phyloP scores from a whole-genome alignment of 75 land plant genomes.

The Selaginella tamariscina region DNA sequence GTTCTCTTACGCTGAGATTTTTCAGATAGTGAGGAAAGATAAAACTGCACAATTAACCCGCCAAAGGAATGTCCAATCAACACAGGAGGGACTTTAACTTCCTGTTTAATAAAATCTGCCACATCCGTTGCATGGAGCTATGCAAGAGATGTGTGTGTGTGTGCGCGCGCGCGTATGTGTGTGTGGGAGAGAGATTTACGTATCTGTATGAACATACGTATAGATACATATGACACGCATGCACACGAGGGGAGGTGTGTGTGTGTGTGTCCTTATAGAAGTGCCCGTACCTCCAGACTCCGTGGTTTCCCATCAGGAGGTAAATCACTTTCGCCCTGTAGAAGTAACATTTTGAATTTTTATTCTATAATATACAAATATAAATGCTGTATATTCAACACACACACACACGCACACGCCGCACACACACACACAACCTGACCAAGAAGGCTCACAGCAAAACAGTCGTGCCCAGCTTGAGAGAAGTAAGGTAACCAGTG shows the following conservation, averaged over 20 bases:
- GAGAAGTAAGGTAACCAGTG: constrained; percentile 78
- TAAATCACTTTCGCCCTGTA: constrained; percentile 72
- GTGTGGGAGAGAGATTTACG: constrained; percentile 8
- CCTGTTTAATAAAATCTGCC: constrained; percentile 65
- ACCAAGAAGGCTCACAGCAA: constrained; percentile 64
- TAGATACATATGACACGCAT: not conserved
- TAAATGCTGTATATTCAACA: too few relatives aligned
- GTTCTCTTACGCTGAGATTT: not conserved
- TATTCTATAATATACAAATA: not conserved
- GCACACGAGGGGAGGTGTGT: too few relatives aligned
- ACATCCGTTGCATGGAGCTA: constrained; percentile 73
- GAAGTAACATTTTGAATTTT: not conserved
- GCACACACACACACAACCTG: constrained; percentile 36
- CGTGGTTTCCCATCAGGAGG: constrained; percentile 20
- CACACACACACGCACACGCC: too few relatives aligned
- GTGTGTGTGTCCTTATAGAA: too few relatives aligned
- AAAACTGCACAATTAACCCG: constrained; percentile 63
- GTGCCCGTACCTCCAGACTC: constrained; percentile 42
- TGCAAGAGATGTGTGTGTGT: too few relatives aligned
- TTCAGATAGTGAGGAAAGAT: constrained; percentile 29
- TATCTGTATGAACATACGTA: not conserved
- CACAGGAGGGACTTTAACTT: constrained; percentile 38
- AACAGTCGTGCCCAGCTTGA: constrained; percentile 49
- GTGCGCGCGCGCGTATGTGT: too few relatives aligned
- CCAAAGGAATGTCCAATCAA: constrained; percentile 84